phyloP scores from a whole-genome alignment of 768 basidiomycete species.

The Kondoa malvinella region DNA sequence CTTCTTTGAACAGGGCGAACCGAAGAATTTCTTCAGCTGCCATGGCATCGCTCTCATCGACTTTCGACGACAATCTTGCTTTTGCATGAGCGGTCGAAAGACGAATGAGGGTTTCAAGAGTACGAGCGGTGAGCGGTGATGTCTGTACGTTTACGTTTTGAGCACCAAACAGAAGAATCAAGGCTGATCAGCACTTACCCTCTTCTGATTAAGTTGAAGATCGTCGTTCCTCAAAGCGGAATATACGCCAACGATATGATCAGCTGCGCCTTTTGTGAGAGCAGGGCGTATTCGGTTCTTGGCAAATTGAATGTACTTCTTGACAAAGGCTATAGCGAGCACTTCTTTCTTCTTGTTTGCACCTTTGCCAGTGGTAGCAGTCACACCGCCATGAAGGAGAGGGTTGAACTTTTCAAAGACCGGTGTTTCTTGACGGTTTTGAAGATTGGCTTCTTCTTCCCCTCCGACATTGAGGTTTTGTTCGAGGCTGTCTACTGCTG shows the following conservation, averaged over 20 bases:
- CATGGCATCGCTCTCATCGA: slow-evolving; percentile 66
- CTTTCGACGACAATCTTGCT: slow-evolving; percentile 66
- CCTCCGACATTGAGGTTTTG: slow-evolving; percentile 80
- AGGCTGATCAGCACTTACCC: slow-evolving; percentile 38
- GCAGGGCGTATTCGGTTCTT: slow-evolving; percentile 72
- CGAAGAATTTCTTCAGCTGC: slow-evolving; percentile 89
- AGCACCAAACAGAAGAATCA: neutral
- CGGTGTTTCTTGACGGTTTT: slow-evolving; percentile 46
- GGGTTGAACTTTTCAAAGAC: slow-evolving; percentile 96
- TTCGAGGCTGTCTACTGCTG: slow-evolving; percentile 64
- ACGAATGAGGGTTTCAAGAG: slow-evolving; percentile 94
- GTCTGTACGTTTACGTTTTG: slow-evolving; percentile 43
- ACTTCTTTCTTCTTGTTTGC: slow-evolving; percentile 51
- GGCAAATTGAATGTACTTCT: slow-evolving; percentile 96
- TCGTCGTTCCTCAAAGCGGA: slow-evolving; percentile 81
- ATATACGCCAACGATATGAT: slow-evolving; percentile 83
- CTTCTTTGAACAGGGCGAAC: slow-evolving; percentile 95
- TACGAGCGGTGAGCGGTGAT: slow-evolving; percentile 91
- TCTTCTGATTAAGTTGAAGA: slow-evolving; percentile 71
- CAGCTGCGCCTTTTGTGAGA: slow-evolving; percentile 81
- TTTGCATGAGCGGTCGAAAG: slow-evolving; percentile 96
- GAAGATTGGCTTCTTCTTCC: slow-evolving; percentile 36
- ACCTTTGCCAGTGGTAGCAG: slow-evolving; percentile 39
- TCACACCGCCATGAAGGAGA: slow-evolving; percentile 71
- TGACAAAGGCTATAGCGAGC: slow-evolving; percentile 80